Base-by-base conservation (phyloP, 345 rosid species). In the Sisymbrium altissimum region DNA sequence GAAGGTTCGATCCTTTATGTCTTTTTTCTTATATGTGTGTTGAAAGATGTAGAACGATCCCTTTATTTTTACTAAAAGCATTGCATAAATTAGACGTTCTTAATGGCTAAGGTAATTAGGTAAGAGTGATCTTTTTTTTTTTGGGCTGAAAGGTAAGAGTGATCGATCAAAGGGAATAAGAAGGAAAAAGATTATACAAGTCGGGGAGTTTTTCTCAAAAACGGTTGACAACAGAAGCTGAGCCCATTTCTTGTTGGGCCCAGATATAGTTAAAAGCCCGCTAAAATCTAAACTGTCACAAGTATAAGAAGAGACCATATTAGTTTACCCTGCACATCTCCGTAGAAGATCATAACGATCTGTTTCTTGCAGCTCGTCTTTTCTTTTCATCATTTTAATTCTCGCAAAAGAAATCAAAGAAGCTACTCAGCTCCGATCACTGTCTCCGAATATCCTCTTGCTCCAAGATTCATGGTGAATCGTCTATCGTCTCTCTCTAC, bases 361-460 rank as follows among this genome's bases (percentile, higher is more conserved):
- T 64, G 72, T 65, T 59, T 64, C 62, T 52, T 39, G 45, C 14
- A 38, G 59, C 71, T 33, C 13, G 55, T 55, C 36, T 23, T 43
- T 58, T 6, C 27, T 33, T 15, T 48, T 71, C 67, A 57, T 44
- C 14, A 27, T 64, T 77, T 40, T 49, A 67, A 72, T 64, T 70
- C 56, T 13, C 71, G 54, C 62, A 4, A 43, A 50, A n/a, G n/a
- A 45, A 40, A 56, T 39, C 60, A 17, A 36, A 73, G 72, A 35
- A 17, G 73, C 60, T 40, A 14, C 76, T 56, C 68, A 50, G 63
- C 76, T 58, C 64, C 66, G 76, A 71, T 77, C 80, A 56, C 9
- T 39, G 55, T 77, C 63, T 50, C 36, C 64, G 48, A 30, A 14
- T 65, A 65, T 59, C 19, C 15, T 49, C 13, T 6, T 18, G 27